Evolutionary conservation across 805 yeast genomes (phyloP), one percentile per base, ranked within the genome.

Genomic region (Priceomyces melissophilus): DNA sequence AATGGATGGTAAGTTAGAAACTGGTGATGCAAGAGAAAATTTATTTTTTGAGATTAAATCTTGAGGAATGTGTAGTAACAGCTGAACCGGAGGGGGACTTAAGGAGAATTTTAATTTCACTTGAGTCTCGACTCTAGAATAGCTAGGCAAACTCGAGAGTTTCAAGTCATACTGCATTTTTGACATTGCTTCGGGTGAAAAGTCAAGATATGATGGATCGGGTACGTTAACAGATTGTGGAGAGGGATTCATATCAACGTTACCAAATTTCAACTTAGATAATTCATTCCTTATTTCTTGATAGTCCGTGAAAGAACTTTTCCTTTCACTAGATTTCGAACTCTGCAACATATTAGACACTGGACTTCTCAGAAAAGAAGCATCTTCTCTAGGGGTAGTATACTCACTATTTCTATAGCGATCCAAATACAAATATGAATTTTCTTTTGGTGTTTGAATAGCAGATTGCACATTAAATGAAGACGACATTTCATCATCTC

Each of bases 111-210:
- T 73, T 32, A 95, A 67, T 60, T 88, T 90, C 57, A 93, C 87
- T 65, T 93, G 99, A 11, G 97, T 91, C 63, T 91, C 99, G 5
- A 91, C 99, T 49, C 99, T 78, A 10, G 96, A 87, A 50, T 80
- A 81, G 4, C 77, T 65, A 2, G 97, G 97, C 34, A 91, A 69
- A 38, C 81, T 84, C 6, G 71, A 60, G 1, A 91, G 67, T 17
- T 64, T 58, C 39, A 85, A 48, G 40, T 71, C 65, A 57, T 76
- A 81, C 1, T 78, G 78, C 39, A 75, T 63, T 3, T 57, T 50
- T 11, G 55, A 42, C 61, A 67, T 55, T n/a, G 61, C 43, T 35
- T 58, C 57, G 1, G 60, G 57, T 2, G 71, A 65, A 42, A 69
- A 69, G 43, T 69, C 73, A 38, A 68, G 55, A 32, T 60, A 60